Evolutionary conservation across 2,329 filamentous ascomycete genomes (phyloP).

Genomic region (Colletotrichum spinosum): DNA sequence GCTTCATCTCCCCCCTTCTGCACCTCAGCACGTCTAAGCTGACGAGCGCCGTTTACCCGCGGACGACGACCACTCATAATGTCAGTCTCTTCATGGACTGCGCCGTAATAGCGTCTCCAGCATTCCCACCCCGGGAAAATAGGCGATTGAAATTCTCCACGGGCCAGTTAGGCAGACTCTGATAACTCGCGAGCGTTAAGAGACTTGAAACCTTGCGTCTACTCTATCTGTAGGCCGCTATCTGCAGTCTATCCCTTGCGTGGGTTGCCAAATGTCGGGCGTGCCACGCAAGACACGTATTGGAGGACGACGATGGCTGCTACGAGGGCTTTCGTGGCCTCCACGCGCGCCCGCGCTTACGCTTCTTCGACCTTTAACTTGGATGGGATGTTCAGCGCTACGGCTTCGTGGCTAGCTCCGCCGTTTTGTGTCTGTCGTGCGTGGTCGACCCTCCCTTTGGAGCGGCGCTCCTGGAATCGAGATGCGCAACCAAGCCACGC

Average conservation of each 20-base stretch:
- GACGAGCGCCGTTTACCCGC: not conserved
- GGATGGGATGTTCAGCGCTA: slow-evolving; percentile 8
- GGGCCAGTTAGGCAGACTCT: too few species aligned
- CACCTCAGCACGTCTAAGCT: not conserved
- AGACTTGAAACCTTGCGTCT: not conserved
- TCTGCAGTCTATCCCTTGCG: not conserved
- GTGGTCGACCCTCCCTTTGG: not conserved
- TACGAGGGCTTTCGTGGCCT: too few species aligned
- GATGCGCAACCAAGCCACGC: slow-evolving; percentile 28
- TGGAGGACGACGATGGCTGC: too few species aligned
- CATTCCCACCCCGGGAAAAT: slow-evolving; percentile 4
- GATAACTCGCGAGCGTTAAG: too few species aligned
- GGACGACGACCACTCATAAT: slow-evolving; percentile 1
- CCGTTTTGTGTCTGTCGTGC: slow-evolving; percentile 10
- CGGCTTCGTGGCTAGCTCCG: slow-evolving; percentile 10
- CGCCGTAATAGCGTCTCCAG: not conserved
- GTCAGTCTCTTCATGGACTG: too few species aligned
- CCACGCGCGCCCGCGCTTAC: too few species aligned
- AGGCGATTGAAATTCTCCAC: too few species aligned
- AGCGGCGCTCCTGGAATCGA: slow-evolving; percentile 24
- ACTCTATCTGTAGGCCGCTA: not conserved
- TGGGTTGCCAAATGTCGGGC: too few species aligned
- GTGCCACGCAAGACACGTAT: too few species aligned
- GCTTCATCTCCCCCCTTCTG: slow-evolving; percentile 1
- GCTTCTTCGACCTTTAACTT: too few species aligned